phyloP scores from a whole-genome alignment of 352 stramenopile species.

The Phytophthora ohioensis region DNA sequence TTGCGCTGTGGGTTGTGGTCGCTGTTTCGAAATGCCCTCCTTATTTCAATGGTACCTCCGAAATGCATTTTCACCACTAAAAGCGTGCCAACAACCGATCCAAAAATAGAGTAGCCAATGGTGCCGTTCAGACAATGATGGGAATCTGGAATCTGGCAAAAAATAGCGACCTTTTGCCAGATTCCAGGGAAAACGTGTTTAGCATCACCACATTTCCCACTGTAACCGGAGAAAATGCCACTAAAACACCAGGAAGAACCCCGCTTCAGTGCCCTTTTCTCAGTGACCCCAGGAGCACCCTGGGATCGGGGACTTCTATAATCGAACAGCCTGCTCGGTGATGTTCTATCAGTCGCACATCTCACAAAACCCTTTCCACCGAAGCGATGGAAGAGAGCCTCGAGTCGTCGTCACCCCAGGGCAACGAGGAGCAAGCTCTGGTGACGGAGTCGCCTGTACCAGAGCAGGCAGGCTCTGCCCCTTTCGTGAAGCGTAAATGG shows the following conservation, averaged over 20 bases:
- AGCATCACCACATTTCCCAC: not conserved
- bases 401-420: too few relatives aligned
- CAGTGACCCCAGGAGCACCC: not conserved
- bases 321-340: not conserved
- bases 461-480: not conserved
- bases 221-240: not conserved
- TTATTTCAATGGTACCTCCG: too few relatives aligned
- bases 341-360: not conserved
- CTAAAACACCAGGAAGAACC: not conserved
- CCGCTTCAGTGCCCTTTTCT: not conserved
- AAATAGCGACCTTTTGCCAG: not conserved
- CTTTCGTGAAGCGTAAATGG: constrained; percentile 1
- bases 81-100: too few relatives aligned
- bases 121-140: too few relatives aligned
- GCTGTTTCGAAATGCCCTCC: too few relatives aligned
- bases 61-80: too few relatives aligned
- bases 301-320: not conserved
- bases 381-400: too few relatives aligned
- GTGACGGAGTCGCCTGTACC: not conserved
- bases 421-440: not conserved
- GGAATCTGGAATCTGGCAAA: too few relatives aligned
- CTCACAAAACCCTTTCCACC: too few relatives aligned
- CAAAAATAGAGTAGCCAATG: too few relatives aligned
- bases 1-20: too few relatives aligned
- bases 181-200: not conserved